phyloP scores from a whole-genome alignment of 2,329 filamentous ascomycete species.

The Escovopsis sp. region DNA sequence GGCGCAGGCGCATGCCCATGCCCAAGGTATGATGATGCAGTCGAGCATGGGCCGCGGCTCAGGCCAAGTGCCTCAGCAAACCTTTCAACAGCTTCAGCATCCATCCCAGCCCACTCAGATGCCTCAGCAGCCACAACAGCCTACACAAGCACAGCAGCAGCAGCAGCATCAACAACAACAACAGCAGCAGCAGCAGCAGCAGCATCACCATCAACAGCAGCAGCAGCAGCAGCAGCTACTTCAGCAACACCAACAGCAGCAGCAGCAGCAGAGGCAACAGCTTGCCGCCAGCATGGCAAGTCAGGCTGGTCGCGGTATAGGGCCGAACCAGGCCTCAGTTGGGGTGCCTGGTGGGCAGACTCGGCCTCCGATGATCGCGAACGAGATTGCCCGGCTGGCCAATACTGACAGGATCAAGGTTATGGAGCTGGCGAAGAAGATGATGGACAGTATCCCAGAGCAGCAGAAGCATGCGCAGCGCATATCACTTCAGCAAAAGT shows the following conservation, averaged over 20 bases:
- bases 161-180: slow-evolving; percentile 7
- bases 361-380: slow-evolving; percentile 14
- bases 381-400: slow-evolving; percentile 24
- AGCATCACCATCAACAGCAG: slow-evolving; percentile 15
- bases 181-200: too few species aligned
- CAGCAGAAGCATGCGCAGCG: slow-evolving; percentile 25
- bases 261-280: slow-evolving; percentile 16
- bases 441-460: slow-evolving; percentile 27
- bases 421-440: slow-evolving; percentile 27
- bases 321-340: slow-evolving; percentile 26
- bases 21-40: slow-evolving; percentile 38
- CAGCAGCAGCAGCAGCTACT: slow-evolving; percentile 14
- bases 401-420: slow-evolving; percentile 31
- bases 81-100: slow-evolving; percentile 43
- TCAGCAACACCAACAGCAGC: slow-evolving; percentile 7
- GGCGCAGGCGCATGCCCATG: slow-evolving; percentile 18
- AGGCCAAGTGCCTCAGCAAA: slow-evolving; percentile 34
- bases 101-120: slow-evolving; percentile 42
- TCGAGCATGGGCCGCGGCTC: slow-evolving; percentile 37
- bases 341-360: slow-evolving; percentile 23
- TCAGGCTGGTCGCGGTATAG: slow-evolving; percentile 26
- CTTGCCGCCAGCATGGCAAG: slow-evolving; percentile 19
- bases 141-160: slow-evolving; percentile 15
- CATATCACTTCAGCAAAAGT: slow-evolving; percentile 21
- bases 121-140: slow-evolving; percentile 16